Conservation (phyloP, 352 stramenopile species). For the Blastocystis hominis region DNA sequence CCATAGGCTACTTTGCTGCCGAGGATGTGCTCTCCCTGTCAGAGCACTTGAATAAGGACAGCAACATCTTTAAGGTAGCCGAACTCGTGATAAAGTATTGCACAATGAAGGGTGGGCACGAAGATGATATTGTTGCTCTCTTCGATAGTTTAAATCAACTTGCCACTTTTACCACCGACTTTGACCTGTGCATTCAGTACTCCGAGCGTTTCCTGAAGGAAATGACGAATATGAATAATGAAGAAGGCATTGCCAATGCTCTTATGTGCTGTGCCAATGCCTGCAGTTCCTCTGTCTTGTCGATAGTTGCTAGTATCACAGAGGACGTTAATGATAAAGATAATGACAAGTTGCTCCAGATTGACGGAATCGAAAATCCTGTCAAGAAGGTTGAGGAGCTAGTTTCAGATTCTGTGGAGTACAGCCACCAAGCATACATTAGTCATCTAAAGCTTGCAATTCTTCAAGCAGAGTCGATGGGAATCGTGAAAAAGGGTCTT, state of each 20-base stretch:
- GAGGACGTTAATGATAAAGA: background rate
- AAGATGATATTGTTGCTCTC: background rate
- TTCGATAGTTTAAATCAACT: background rate
- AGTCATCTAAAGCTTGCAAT: background rate
- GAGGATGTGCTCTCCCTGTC: background rate
- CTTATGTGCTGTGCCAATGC: background rate
- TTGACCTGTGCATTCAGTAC: background rate
- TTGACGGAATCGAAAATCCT: background rate
- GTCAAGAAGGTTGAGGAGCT: background rate
- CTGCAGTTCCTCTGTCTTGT: background rate
- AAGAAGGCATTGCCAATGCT: background rate
- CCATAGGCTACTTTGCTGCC: background rate
- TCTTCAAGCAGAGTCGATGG: background rate
- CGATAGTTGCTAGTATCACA: background rate
- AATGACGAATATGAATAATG: background rate
- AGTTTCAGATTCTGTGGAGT: background rate
- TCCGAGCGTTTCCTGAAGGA: background rate
- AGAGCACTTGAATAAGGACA: background rate
- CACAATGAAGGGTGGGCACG: background rate
- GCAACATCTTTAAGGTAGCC: background rate
- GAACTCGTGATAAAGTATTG: background rate
- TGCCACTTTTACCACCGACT: background rate
- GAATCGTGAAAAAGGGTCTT: background rate
- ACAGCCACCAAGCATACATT: slow-evolving; percentile 31
- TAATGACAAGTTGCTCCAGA: background rate